A percentile compares a stretch with the other conserved stretches of the same genome.
Evolutionary conservation across 495 filamentous ascomycete species (phyloP).

Genomic region (Evernia prunastri): DNA sequence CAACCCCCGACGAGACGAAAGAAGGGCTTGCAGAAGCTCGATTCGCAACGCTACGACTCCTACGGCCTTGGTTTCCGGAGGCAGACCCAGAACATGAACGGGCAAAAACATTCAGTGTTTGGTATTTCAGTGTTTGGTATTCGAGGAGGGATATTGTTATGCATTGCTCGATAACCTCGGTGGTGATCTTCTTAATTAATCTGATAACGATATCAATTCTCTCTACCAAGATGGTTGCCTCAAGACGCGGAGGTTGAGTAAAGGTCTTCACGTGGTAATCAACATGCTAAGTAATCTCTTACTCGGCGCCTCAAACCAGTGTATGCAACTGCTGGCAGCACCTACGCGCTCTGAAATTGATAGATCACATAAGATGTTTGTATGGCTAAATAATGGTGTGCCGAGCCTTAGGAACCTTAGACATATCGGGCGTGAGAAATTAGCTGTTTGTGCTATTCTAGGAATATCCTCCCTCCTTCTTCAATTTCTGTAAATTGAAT

Average conservation of each 20-base stretch:
- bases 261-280: constrained; percentile 32
- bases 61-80: constrained; percentile 6
- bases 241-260: constrained; percentile 17
- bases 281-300: constrained; percentile 35
- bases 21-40: constrained; percentile 2
- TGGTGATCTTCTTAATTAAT: constrained; percentile 4
- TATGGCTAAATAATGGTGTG: constrained; percentile 51
- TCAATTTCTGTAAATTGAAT: constrained; percentile 31
- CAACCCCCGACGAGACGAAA: background rate
- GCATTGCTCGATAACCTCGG: constrained; percentile 1
- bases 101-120: constrained; percentile 1
- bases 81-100: constrained; percentile 8
- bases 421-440: constrained; percentile 35
- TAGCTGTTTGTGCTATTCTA: constrained; percentile 34
- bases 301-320: constrained; percentile 35
- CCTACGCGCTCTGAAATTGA: constrained; percentile 48
- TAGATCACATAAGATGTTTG: constrained; percentile 38
- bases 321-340: constrained; percentile 45
- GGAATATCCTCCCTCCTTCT: constrained; percentile 33
- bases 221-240: constrained; percentile 21
- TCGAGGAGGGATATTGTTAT: background rate
- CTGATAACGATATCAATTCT: constrained; percentile 11
- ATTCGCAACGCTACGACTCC: constrained; percentile 6
- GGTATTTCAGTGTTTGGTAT: constrained; percentile 5
- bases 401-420: constrained; percentile 44